phyloP scores from a whole-genome alignment of 768 basidiomycete species.

The Austroboletus eburneus region DNA sequence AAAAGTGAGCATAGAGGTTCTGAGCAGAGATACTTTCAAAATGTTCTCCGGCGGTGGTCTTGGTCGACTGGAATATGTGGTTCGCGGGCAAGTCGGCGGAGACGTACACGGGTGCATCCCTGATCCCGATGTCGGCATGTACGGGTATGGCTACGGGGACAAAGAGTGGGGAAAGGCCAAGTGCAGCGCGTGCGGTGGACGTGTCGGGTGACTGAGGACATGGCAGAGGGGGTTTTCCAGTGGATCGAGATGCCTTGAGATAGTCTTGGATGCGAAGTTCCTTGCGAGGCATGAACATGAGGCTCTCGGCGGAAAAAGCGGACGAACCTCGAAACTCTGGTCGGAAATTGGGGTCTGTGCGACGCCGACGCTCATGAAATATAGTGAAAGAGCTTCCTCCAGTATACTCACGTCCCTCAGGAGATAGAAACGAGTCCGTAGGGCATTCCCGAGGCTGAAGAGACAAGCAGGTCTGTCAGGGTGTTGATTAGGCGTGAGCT shows the following conservation, averaged over 20 bases:
- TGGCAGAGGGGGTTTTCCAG: slow-evolving; percentile 46
- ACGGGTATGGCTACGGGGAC: slow-evolving; percentile 35
- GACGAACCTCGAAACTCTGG: slow-evolving; percentile 27
- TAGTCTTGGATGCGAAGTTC: slow-evolving; percentile 57
- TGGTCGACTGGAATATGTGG: slow-evolving; percentile 28
- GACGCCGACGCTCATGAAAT: slow-evolving; percentile 29
- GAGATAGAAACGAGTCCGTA: no score
- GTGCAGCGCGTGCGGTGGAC: slow-evolving; percentile 37
- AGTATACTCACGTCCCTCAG: no score
- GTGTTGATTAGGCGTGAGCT: no score
- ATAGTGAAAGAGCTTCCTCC: no score
- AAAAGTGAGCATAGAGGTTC: slow-evolving; percentile 33
- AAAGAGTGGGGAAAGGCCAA: slow-evolving; percentile 50
- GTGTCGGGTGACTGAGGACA: slow-evolving; percentile 46
- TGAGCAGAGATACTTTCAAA: slow-evolving; percentile 40
- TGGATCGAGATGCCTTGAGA: slow-evolving; percentile 42
- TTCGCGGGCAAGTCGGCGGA: slow-evolving; percentile 14
- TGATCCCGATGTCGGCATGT: slow-evolving; percentile 3
- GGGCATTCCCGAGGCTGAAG: no score
- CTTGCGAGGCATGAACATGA: slow-evolving; percentile 30
- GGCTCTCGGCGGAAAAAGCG: no score
- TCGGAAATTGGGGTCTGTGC: slow-evolving; percentile 13
- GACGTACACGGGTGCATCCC: slow-evolving; percentile 4
- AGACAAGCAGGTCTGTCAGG: slow-evolving; percentile 15
- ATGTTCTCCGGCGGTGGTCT: slow-evolving; percentile 17